phyloP scores from a whole-genome alignment of 441 rosid genomes.

The Biscutella laevigata region DNA sequence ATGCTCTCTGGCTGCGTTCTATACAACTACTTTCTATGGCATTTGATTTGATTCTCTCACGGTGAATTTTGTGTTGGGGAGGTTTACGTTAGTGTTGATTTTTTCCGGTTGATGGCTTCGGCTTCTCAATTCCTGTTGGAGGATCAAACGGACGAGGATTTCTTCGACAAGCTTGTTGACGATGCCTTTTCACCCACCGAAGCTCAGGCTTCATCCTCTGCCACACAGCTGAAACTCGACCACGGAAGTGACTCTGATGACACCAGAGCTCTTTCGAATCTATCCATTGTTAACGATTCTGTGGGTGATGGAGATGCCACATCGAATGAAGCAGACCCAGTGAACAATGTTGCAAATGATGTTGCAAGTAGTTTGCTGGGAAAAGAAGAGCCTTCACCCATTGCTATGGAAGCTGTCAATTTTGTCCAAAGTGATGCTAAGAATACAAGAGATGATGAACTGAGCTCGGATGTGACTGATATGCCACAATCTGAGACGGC shows the following conservation, averaged over 20 bases:
- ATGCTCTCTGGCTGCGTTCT: background rate
- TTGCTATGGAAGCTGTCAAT: constrained; percentile 15
- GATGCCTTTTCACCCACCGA: constrained; percentile 45
- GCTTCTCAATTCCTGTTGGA: constrained; percentile 71
- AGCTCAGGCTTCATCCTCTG: constrained; percentile 20
- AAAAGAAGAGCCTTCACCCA: constrained; percentile 19
- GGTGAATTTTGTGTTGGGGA: background rate
- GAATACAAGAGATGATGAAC: constrained; percentile 25
- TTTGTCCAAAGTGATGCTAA: constrained; percentile 6
- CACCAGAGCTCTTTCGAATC: constrained; percentile 48
- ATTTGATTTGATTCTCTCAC: background rate
- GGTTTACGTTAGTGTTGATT: no score
- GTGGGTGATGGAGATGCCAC: constrained; percentile 13
- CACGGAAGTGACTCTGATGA: constrained; percentile 55
- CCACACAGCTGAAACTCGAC: constrained; percentile 5
- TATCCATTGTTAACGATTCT: constrained; percentile 25
- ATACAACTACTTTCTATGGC: background rate
- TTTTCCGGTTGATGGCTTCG: constrained; percentile 56
- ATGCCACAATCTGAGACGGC: constrained; percentile 13
- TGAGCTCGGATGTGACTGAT: constrained; percentile 32
- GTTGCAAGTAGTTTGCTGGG: constrained; percentile 1
- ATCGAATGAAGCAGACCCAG: constrained; percentile 8
- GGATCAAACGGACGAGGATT: constrained; percentile 98
- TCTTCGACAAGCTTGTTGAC: constrained; percentile 85
- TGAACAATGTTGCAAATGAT: constrained; percentile 15